phyloP scores from a whole-genome alignment of 805 yeast species.

The Nakazawaea ernobii region DNA sequence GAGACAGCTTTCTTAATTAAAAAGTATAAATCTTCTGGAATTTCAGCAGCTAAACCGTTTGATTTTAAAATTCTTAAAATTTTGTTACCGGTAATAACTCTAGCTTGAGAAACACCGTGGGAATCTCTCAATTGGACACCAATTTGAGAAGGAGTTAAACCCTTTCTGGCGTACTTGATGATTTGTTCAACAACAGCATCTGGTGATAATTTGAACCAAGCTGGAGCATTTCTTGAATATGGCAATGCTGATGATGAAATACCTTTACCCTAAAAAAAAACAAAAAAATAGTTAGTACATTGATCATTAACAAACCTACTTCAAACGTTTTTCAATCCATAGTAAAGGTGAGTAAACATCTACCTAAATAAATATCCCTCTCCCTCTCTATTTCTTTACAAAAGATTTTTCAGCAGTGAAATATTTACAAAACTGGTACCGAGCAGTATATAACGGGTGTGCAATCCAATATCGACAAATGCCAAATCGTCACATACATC shows the following conservation, averaged over 20 bases:
- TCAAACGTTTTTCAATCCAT: slow-evolving; percentile 23
- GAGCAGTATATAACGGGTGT: slow-evolving; percentile 30
- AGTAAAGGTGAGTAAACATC: slow-evolving; percentile 5
- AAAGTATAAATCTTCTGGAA: slow-evolving; percentile 99
- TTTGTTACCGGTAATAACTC: slow-evolving; percentile 98
- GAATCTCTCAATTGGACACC: slow-evolving; percentile 99
- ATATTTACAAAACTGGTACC: slow-evolving; percentile 41
- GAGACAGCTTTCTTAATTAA: slow-evolving; percentile 99
- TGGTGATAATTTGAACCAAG: slow-evolving; percentile 98
- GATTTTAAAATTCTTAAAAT: slow-evolving; percentile 98
- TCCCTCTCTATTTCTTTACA: slow-evolving; percentile 5
- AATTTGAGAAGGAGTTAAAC: slow-evolving; percentile 98
- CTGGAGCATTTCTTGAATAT: slow-evolving; percentile 97
- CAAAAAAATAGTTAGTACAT: slow-evolving; percentile 34
- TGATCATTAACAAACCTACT: slow-evolving; percentile 12
- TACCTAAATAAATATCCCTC: not conserved
- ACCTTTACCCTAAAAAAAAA: slow-evolving; percentile 85
- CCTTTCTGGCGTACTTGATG: slow-evolving; percentile 99
- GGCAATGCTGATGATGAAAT: slow-evolving; percentile 98
- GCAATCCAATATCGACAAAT: not conserved
- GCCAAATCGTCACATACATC: not conserved
- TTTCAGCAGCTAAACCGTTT: slow-evolving; percentile 99
- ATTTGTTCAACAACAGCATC: slow-evolving; percentile 97
- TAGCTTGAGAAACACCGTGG: slow-evolving; percentile 98
- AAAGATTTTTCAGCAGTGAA: slow-evolving; percentile 10